Evolutionary conservation across 2,329 filamentous ascomycete genomes (phyloP).

Genomic region (Nigrograna mackinnonii): DNA sequence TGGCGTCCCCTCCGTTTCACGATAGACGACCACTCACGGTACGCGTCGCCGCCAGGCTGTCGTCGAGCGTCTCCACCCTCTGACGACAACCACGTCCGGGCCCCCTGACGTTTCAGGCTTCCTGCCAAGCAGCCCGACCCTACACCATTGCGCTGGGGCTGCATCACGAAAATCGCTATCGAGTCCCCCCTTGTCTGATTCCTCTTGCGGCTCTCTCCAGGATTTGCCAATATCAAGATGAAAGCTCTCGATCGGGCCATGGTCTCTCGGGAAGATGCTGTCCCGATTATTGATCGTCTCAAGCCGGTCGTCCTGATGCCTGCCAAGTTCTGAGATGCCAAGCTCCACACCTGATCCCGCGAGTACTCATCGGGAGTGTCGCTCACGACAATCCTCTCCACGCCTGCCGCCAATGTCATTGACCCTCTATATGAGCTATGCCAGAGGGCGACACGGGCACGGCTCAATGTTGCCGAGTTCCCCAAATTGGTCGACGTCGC

Average conservation of each 20-base stretch:
- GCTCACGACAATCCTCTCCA: conserved; percentile 20
- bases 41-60: not conserved
- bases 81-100: conserved; percentile 2
- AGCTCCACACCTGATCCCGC: conserved; percentile 3
- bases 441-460: conserved; percentile 13
- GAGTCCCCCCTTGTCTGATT: conserved; percentile 5
- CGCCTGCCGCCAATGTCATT: conserved; percentile 18
- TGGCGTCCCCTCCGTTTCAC: conserved; percentile 10
- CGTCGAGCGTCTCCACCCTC: conserved; percentile 5
- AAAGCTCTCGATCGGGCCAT: conserved; percentile 1
- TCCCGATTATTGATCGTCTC: not conserved
- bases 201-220: not conserved
- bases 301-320: not conserved
- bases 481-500: conserved; percentile 14
- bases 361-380: conserved; percentile 15
- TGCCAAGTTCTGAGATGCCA: not conserved
- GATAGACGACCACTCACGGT: not conserved
- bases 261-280: not conserved
- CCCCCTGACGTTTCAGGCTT: conserved; percentile 18
- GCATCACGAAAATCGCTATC: conserved; percentile 10
- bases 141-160: conserved; percentile 5
- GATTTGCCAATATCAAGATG: not conserved
- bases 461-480: conserved; percentile 33
- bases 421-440: conserved; percentile 13
- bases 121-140: conserved; percentile 11